Evolutionary conservation across 2,329 filamentous ascomycete genomes (phyloP).

Genomic region (Domatiomyces catenatus): DNA sequence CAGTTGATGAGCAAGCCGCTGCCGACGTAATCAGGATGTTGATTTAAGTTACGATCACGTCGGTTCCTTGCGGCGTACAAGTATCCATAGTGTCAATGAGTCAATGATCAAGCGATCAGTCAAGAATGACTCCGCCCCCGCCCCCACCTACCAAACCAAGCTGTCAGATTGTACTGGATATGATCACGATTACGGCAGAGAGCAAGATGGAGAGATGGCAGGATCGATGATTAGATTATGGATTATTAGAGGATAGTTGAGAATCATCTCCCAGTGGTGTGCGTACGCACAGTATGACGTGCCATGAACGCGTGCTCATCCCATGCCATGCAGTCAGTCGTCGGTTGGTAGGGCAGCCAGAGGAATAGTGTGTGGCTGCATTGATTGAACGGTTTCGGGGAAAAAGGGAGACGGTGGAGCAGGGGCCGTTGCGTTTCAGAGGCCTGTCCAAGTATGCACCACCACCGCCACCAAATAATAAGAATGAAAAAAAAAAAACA

Average conservation of each 20-base stretch:
- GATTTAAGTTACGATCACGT: too few species aligned
- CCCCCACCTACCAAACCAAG: too few species aligned
- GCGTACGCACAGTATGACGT: neutral
- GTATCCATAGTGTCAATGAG: too few species aligned
- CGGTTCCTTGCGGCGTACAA: too few species aligned
- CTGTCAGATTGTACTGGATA: too few species aligned
- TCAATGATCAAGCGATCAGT: too few species aligned
- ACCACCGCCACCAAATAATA: too few species aligned
- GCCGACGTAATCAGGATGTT: neutral
- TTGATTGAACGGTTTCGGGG: neutral
- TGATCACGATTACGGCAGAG: neutral
- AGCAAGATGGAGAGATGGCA: neutral
- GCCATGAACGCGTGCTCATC: neutral
- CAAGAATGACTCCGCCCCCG: too few species aligned
- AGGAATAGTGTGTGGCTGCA: neutral
- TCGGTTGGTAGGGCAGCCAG: neutral
- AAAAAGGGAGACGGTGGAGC: neutral
- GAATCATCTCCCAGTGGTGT: neutral
- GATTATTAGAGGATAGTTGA: neutral
- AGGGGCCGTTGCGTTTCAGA: neutral
- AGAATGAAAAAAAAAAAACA: neutral
- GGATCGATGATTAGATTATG: neutral
- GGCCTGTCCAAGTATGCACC: neutral
- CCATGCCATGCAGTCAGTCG: too few species aligned
- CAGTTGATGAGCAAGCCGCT: constrained; percentile 1